These are phyloP conservation scores for Strombidium stylifer DNA, from an alignment of 73 alveolate genomes.

Conservation along the genomic window DNA sequence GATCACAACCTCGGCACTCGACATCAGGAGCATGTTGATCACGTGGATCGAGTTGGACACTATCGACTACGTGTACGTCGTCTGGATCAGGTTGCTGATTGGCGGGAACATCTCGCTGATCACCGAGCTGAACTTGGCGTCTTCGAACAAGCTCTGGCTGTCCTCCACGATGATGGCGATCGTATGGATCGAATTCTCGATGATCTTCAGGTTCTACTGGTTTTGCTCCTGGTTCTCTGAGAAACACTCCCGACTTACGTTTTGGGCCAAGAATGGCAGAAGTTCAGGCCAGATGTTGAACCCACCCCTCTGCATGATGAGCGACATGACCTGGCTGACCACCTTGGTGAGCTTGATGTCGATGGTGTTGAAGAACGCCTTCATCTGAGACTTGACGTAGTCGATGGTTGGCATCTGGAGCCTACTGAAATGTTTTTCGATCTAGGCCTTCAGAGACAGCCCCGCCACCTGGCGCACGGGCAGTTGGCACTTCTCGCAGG, in stretches of 20 bases:
- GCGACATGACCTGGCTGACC: slow-evolving; percentile 34
- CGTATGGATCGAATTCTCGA: background rate
- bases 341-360: slow-evolving; percentile 25
- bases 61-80: background rate
- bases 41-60: slow-evolving; percentile 2
- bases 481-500: too few relatives aligned
- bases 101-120: slow-evolving; percentile 1
- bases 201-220: background rate
- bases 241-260: too few relatives aligned
- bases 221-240: background rate
- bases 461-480: slow-evolving; percentile 42
- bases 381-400: slow-evolving; percentile 17
- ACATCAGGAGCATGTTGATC: slow-evolving; percentile 14
- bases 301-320: slow-evolving; percentile 41
- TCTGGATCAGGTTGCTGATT: background rate
- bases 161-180: slow-evolving; percentile 11
- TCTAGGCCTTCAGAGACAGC: slow-evolving; percentile 36
- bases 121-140: background rate
- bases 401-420: slow-evolving; percentile 23
- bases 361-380: slow-evolving; percentile 12
- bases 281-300: slow-evolving; percentile 47
- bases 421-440: slow-evolving; percentile 27
- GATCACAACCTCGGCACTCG: background rate
- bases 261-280: slow-evolving; percentile 9
- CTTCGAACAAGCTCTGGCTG: background rate